A percentile compares a stretch with the other conserved stretches of the same genome.
phyloP scores from a whole-genome alignment of 129 eudicot species.

The Flaveria brownii region DNA sequence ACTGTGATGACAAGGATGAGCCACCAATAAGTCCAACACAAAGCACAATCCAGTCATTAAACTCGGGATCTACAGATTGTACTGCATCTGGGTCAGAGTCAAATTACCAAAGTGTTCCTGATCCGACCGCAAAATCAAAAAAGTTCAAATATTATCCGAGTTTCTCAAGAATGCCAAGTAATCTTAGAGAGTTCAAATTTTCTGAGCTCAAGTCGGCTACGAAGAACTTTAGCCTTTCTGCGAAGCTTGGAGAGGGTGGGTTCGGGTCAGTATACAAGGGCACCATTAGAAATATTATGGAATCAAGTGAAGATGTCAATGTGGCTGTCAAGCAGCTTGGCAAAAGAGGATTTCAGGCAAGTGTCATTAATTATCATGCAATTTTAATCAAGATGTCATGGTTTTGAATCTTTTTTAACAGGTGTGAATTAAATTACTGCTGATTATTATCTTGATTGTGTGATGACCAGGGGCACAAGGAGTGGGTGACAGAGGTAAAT shows the following conservation, averaged over 20 bases:
- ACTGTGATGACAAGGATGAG: conserved; percentile 56
- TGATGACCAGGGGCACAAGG: conserved; percentile 77
- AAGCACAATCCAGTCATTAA: conserved; percentile 43
- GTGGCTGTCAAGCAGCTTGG: conserved; percentile 93
- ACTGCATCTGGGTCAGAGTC: conserved; percentile 62
- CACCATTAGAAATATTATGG: conserved; percentile 49
- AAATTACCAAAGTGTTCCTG: conserved; percentile 50
- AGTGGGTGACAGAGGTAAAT: conserved; percentile 93
- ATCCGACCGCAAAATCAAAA: conserved; percentile 54
- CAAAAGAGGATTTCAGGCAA: conserved; percentile 86
- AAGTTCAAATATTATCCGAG: conserved; percentile 46
- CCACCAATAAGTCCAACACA: conserved; percentile 37
- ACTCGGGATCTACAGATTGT: conserved; percentile 48
- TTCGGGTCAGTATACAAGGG: conserved; percentile 86
- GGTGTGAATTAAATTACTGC: neutral
- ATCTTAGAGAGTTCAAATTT: conserved; percentile 66
- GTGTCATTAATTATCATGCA: neutral
- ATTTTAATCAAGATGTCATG: neutral
- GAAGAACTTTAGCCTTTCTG: conserved; percentile 61
- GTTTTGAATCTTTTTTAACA: neutral
- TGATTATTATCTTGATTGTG: neutral
- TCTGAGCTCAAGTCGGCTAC: conserved; percentile 75
- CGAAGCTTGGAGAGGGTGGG: conserved; percentile 97
- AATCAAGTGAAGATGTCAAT: conserved; percentile 45
- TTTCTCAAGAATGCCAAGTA: conserved; percentile 60